Evolutionary conservation across 164 flowering plant species (phyloP).

Genomic region (Macadamia tetraphylla): DNA sequence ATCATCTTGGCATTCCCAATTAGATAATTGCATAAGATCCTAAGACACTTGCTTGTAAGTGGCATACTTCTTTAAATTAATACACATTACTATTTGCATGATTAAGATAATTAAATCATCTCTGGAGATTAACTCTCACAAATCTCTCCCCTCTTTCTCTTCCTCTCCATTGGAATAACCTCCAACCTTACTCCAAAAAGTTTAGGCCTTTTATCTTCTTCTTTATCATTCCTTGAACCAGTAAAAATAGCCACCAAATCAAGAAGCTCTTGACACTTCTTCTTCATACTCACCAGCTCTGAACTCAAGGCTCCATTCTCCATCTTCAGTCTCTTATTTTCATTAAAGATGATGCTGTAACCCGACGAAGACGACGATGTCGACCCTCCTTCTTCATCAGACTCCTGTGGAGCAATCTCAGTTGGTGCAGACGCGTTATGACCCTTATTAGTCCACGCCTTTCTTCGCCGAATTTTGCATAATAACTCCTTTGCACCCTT

Average conservation of each 20-base stretch:
- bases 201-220: slow-evolving; percentile 35
- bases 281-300: slow-evolving; percentile 51
- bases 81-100: slow-evolving; percentile 28
- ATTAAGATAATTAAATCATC: slow-evolving; percentile 31
- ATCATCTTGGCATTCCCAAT: too few relatives aligned
- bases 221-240: slow-evolving; percentile 11
- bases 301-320: slow-evolving; percentile 47
- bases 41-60: not conserved
- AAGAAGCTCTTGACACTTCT: slow-evolving; percentile 59
- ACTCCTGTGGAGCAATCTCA: slow-evolving; percentile 8
- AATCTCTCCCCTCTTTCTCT: slow-evolving; percentile 30
- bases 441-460: slow-evolving; percentile 45
- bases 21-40: not conserved
- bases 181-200: slow-evolving; percentile 72
- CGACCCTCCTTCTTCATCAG: slow-evolving; percentile 50
- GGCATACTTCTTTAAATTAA: not conserved
- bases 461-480: slow-evolving; percentile 53
- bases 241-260: slow-evolving; percentile 39
- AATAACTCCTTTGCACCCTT: slow-evolving; percentile 46
- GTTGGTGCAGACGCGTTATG: not conserved
- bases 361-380: slow-evolving; percentile 50
- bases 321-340: slow-evolving; percentile 56
- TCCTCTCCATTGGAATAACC: slow-evolving; percentile 30
- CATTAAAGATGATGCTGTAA: slow-evolving; percentile 38
- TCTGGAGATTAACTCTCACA: slow-evolving; percentile 20